A percentile compares a stretch with the other conserved stretches of the same genome.
phyloP scores from a whole-genome alignment of 805 yeast species.

The Candida endomychidarum region DNA sequence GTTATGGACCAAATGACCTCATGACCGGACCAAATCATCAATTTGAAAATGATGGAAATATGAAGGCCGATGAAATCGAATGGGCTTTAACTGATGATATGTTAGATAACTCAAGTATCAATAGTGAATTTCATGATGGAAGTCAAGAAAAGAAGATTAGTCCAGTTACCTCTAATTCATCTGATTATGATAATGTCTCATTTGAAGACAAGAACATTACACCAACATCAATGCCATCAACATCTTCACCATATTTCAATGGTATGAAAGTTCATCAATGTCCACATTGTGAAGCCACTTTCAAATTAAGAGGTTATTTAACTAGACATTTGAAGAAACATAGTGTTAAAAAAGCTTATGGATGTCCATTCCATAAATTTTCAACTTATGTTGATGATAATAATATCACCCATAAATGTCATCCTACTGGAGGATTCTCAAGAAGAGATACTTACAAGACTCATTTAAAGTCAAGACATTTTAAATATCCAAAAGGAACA shows the following conservation, averaged over 20 bases:
- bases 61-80: constrained; percentile 52
- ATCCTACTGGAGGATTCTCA: constrained; percentile 58
- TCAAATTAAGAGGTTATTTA: constrained; percentile 53
- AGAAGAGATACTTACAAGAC: constrained; percentile 61
- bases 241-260: constrained; percentile 21
- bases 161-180: constrained; percentile 40
- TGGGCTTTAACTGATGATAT: constrained; percentile 53
- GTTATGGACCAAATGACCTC: too few species aligned
- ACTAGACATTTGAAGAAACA: constrained; percentile 59
- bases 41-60: constrained; percentile 8
- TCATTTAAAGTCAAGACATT: constrained; percentile 56
- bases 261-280: constrained; percentile 35
- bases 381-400: constrained; percentile 39
- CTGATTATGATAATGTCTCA: constrained; percentile 16
- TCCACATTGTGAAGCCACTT: constrained; percentile 47
- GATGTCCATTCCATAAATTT: constrained; percentile 50
- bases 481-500: constrained; percentile 56
- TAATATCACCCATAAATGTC: constrained; percentile 47
- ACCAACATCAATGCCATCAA: constrained; percentile 28
- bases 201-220: constrained; percentile 20
- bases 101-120: constrained; percentile 5
- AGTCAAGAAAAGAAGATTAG: constrained; percentile 1
- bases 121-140: constrained; percentile 4
- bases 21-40: constrained; percentile 11
- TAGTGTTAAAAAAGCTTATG: constrained; percentile 48